Evolutionary conservation across 345 rosid genomes (phyloP).

Genomic region (Salix dunnii): DNA sequence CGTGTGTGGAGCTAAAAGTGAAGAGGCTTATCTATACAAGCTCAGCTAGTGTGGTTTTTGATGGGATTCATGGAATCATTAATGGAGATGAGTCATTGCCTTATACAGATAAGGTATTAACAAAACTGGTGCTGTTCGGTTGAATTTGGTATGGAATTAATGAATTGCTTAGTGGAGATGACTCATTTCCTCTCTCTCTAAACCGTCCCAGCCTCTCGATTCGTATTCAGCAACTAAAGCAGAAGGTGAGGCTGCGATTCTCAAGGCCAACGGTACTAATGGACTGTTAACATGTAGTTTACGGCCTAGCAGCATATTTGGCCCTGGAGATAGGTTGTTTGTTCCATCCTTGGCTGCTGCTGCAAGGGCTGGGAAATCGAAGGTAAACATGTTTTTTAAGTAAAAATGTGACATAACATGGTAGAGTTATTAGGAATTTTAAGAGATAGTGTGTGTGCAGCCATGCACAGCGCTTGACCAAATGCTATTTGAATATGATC

Average conservation of each 20-base stretch:
- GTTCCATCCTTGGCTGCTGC: slow-evolving; percentile 80
- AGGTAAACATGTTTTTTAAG: slow-evolving; percentile 42
- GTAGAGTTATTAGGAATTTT: neutral
- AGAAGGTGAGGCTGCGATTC: slow-evolving; percentile 68
- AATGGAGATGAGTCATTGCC: slow-evolving; percentile 73
- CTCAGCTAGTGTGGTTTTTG: slow-evolving; percentile 91
- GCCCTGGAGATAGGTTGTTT: slow-evolving; percentile 87
- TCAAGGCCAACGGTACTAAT: slow-evolving; percentile 62
- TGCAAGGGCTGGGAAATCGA: slow-evolving; percentile 84
- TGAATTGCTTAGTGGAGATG: neutral
- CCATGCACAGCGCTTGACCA: too few species aligned
- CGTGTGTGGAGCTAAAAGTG: slow-evolving; percentile 67
- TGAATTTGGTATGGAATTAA: neutral
- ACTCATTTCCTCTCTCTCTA: neutral
- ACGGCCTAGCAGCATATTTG: slow-evolving; percentile 92
- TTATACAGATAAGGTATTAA: slow-evolving; percentile 56
- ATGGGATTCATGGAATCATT: slow-evolving; percentile 60
- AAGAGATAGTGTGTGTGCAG: too few species aligned
- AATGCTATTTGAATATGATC: too few species aligned
- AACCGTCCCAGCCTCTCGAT: slow-evolving; percentile 66
- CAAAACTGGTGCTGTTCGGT: neutral
- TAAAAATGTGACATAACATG: neutral
- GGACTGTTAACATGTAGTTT: slow-evolving; percentile 90
- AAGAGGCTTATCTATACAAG: slow-evolving; percentile 92
- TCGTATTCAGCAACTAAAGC: slow-evolving; percentile 88